Percentiles rank a stretch among this genome's conserved stretches.
These are phyloP conservation scores for Torulaspora globosa DNA, from an alignment of 1,139 yeast genomes.

Conservation along the genomic window DNA sequence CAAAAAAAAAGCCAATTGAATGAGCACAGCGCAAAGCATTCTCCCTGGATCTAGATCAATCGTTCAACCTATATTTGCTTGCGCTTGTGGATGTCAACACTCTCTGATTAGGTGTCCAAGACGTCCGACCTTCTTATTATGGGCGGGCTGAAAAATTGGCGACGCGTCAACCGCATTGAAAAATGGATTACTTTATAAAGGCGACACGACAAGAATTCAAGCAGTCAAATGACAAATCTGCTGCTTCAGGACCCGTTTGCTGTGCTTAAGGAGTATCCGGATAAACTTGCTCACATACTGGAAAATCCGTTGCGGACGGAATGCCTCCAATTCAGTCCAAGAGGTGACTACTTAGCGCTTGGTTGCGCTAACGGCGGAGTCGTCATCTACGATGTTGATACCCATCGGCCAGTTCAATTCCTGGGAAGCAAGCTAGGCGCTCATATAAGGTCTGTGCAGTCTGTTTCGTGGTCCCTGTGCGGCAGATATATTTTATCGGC, in stretches of 20 bases:
- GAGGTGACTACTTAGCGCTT: constrained; percentile 85
- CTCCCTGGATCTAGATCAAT: not conserved
- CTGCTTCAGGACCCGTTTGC: constrained; percentile 90
- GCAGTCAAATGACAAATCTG: constrained; percentile 50
- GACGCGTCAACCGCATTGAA: constrained; percentile 9
- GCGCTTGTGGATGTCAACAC: too few relatives aligned
- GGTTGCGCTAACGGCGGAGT: constrained; percentile 81
- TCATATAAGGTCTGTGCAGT: constrained; percentile 72
- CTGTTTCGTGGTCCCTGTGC: constrained; percentile 70
- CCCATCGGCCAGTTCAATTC: constrained; percentile 39
- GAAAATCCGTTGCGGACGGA: constrained; percentile 61
- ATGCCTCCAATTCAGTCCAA: constrained; percentile 62
- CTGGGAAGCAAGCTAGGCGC: constrained; percentile 49
- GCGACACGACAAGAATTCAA: not conserved
- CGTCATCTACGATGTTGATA: constrained; percentile 71
- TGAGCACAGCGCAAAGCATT: constrained; percentile 11
- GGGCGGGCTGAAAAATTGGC: constrained; percentile 7
- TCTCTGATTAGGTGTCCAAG: constrained; percentile 6
- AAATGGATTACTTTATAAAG: not conserved
- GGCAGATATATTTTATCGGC: constrained; percentile 70
- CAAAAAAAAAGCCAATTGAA: constrained; percentile 15
- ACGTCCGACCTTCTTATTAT: constrained; percentile 3
- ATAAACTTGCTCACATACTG: constrained; percentile 66
- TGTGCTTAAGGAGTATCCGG: constrained; percentile 90
- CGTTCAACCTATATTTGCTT: not conserved